Evolutionary conservation across 139 green algal genomes (phyloP).

Genomic region (Spirogloea muscicola): DNA sequence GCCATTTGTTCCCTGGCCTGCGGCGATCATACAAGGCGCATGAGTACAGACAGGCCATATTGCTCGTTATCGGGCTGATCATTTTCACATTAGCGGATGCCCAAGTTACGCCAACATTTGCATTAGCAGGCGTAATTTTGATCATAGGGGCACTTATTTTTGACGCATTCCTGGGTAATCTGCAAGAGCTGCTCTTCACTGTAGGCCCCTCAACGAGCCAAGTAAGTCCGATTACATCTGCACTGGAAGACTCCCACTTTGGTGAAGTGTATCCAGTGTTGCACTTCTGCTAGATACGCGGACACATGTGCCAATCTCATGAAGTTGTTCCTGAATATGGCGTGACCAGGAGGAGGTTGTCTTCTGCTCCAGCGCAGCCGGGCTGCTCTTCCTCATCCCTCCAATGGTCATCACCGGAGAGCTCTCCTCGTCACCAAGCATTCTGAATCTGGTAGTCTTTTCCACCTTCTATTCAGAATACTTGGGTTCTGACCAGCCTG

Average conservation of each 20-base stretch:
- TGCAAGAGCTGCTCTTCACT: constrained; percentile 28
- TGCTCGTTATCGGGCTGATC: constrained; percentile 30
- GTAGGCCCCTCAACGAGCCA: constrained; percentile 8
- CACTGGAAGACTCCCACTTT: too few species aligned
- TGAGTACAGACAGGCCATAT: constrained; percentile 7
- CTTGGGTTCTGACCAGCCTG: too few species aligned
- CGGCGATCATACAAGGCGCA: constrained; percentile 3
- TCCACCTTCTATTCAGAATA: too few species aligned
- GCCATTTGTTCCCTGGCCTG: constrained; percentile 21
- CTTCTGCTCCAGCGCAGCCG: constrained; percentile 28
- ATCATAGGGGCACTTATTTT: constrained; percentile 9
- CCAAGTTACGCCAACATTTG: not conserved
- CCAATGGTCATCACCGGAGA: constrained; percentile 34
- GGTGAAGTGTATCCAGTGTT: too few species aligned
- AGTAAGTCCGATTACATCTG: too few species aligned
- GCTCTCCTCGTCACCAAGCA: not conserved
- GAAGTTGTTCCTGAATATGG: too few species aligned
- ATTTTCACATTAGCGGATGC: constrained; percentile 28
- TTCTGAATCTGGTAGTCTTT: too few species aligned
- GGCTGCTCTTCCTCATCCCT: constrained; percentile 19
- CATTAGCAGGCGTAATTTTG: constrained; percentile 22
- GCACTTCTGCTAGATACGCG: too few species aligned
- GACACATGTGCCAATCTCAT: too few species aligned
- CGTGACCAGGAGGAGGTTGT: constrained; percentile 32
- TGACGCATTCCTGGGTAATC: constrained; percentile 32